These are phyloP conservation scores for Boletus tylopilopsis DNA, from an alignment of 768 basidiomycete species.

Conservation along the genomic window DNA sequence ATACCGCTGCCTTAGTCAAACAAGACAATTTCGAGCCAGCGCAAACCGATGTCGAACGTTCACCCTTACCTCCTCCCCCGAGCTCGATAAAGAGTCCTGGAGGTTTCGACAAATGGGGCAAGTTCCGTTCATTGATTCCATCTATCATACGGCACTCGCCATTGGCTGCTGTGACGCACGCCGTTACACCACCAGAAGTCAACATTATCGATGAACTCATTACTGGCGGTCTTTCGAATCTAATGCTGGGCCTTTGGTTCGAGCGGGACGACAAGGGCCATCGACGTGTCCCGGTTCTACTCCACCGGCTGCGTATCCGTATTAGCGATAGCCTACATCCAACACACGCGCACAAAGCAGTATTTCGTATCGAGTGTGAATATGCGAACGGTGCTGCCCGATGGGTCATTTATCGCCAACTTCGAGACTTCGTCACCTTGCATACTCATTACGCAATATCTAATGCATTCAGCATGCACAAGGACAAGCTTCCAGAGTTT, in stretches of 20 bases:
- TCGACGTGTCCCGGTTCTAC: slow-evolving; percentile 71
- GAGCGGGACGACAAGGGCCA: slow-evolving; percentile 84
- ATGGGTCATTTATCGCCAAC: slow-evolving; percentile 95
- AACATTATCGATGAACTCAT: slow-evolving; percentile 84
- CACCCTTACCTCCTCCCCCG: slow-evolving; percentile 29
- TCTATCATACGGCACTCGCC: slow-evolving; percentile 40
- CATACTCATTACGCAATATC: slow-evolving; percentile 88
- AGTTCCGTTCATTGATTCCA: slow-evolving; percentile 64
- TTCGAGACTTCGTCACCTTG: slow-evolving; percentile 86
- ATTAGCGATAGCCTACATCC: slow-evolving; percentile 86
- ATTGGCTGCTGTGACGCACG: slow-evolving; percentile 37
- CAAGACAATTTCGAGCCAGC: slow-evolving; percentile 3
- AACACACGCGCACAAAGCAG: slow-evolving; percentile 67
- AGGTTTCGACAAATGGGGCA: slow-evolving; percentile 51
- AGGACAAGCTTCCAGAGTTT: slow-evolving; percentile 86
- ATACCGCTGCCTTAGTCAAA: not conserved
- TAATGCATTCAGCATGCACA: slow-evolving; percentile 70
- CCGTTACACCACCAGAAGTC: slow-evolving; percentile 50
- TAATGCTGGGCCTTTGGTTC: slow-evolving; percentile 80
- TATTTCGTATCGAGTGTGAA: slow-evolving; percentile 92
- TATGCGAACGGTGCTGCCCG: slow-evolving; percentile 89
- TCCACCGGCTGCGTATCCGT: slow-evolving; percentile 79
- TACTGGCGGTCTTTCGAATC: slow-evolving; percentile 69
- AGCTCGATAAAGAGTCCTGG: slow-evolving; percentile 18
- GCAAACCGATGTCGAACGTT: slow-evolving; percentile 10